These are phyloP conservation scores for Ophiosphaerella korrae DNA, from an alignment of 2,329 filamentous ascomycete genomes.

Conservation along the genomic window DNA sequence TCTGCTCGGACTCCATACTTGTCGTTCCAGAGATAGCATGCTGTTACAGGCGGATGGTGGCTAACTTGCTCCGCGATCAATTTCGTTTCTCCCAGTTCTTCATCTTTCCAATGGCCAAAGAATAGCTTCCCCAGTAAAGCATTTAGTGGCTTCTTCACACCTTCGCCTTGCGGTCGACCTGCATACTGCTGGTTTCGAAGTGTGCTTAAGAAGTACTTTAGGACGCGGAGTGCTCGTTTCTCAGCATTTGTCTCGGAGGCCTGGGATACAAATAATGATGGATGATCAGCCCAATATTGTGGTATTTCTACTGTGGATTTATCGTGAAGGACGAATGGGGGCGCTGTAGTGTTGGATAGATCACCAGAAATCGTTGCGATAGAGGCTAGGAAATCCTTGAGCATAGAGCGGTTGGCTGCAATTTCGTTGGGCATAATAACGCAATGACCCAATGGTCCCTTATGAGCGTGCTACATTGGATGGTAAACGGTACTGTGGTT, in stretches of 20 bases:
- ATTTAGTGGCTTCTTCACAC: slow-evolving; percentile 58
- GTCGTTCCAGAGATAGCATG: slow-evolving; percentile 55
- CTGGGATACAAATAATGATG: slow-evolving; percentile 53
- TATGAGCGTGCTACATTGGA: not conserved
- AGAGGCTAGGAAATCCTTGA: slow-evolving; percentile 44
- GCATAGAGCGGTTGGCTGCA: slow-evolving; percentile 33
- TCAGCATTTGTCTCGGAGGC: slow-evolving; percentile 48
- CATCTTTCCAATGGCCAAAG: slow-evolving; percentile 41
- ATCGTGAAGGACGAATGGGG: slow-evolving; percentile 52
- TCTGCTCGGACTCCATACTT: slow-evolving; percentile 51
- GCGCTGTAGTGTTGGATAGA: slow-evolving; percentile 54
- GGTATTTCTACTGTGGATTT: slow-evolving; percentile 54
- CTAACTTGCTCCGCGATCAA: slow-evolving; percentile 54
- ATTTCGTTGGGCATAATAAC: slow-evolving; percentile 29
- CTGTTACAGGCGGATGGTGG: slow-evolving; percentile 55
- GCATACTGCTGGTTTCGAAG: slow-evolving; percentile 56
- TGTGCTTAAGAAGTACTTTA: slow-evolving; percentile 57
- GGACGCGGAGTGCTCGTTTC: slow-evolving; percentile 51
- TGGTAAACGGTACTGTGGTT: slow-evolving; percentile 1
- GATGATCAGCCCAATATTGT: slow-evolving; percentile 54
- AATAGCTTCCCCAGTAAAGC: slow-evolving; percentile 58
- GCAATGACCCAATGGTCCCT: not conserved
- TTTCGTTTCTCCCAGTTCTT: slow-evolving; percentile 47
- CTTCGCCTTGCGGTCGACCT: slow-evolving; percentile 48
- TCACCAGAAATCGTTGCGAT: slow-evolving; percentile 55